Percentiles rank a stretch among this genome's conserved stretches.
These are phyloP conservation scores for Phytopythium litorale DNA, from an alignment of 352 stramenopile species.

Conservation along the genomic window DNA sequence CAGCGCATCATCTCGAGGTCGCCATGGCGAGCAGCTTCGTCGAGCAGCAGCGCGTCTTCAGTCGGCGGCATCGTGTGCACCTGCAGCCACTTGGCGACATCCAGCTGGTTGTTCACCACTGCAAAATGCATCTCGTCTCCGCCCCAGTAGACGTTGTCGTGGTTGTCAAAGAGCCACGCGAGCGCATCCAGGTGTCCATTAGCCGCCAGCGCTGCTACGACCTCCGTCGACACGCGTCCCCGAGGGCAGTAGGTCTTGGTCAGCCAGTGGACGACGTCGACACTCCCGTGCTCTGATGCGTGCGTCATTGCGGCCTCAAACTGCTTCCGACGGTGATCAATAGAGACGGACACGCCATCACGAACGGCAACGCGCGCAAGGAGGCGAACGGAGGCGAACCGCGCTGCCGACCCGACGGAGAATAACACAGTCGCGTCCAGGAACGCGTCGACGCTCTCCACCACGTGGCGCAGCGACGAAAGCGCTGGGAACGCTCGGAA, in stretches of 20 bases:
- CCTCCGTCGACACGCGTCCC: constrained; percentile 14
- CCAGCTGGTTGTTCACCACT: constrained; percentile 19
- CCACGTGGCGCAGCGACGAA: constrained; percentile 7
- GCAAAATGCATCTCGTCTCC: constrained; percentile 25
- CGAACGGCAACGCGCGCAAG: background rate
- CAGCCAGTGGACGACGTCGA: constrained; percentile 21
- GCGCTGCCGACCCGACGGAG: background rate
- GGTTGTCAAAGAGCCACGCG: constrained; percentile 25
- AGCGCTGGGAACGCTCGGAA: background rate
- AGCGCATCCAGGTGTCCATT: constrained; percentile 23
- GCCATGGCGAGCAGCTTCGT: constrained; percentile 22
- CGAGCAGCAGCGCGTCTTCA: constrained; percentile 10
- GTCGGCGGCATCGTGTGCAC: constrained; percentile 10
- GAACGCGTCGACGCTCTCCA: constrained; percentile 5
- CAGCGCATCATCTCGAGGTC: constrained; percentile 27
- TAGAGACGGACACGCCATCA: background rate
- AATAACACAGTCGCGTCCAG: constrained; percentile 7
- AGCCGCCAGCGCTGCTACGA: constrained; percentile 12
- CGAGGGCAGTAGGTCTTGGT: constrained; percentile 7
- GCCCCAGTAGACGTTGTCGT: constrained; percentile 27
- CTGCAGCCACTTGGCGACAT: constrained; percentile 14
- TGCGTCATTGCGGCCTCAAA: constrained; percentile 8
- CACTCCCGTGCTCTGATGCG: constrained; percentile 7
- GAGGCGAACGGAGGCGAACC: constrained; percentile 1
- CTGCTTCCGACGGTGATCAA: background rate